Base-by-base conservation (phyloP, 2,329 filamentous ascomycete species). In the Pseudocercospora fijiensis region DNA sequence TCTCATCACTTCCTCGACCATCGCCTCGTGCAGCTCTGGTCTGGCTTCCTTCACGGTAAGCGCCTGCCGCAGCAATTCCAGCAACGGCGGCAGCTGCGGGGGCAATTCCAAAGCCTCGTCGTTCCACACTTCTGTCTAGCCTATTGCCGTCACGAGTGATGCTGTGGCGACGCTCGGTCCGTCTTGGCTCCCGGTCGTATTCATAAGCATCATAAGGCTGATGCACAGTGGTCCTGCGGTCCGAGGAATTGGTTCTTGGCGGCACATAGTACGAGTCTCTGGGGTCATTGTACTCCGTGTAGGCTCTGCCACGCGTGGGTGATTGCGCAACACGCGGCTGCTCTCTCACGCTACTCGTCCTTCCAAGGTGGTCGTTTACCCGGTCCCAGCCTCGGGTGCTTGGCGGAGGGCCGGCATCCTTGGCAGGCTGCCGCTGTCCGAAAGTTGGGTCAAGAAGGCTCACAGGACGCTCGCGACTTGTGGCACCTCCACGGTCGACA, bases 351-450 rank as follows among this genome's bases (percentile, higher is more conserved):
- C 82, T 80, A 49, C 77, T 75, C 0, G 77, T 76, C 5, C 82
- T 77, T 27, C 80, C 73, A 6, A 76, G 60, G 16, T 70, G 71
- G 62, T 84, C 79, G 69, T 85, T 85, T 67, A 90, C 85, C 76
- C 86, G 90, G 70, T 91, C 89, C 67, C 92, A 86, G 0, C 88
- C 89, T 69, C 88, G 82, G 2, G 86, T 90, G 4, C 87, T 85
- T 4, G 88, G 88, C 9, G 90, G 90, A 1, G 89, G 89, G 10
- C 77, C 76, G 16, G 78, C 53, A 53, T 76, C 69, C 74, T 78
- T 71, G 64, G 75, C 70, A 33, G 69, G 51, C 69, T 76, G 69
- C 26, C 73, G 71, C 37, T 73, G 69, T 49, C 68, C 68, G 45
- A 67, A 69, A 11, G 67, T 66, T 9, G 73, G 77, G 43, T 78